phyloP scores from a whole-genome alignment of 768 basidiomycete species.

The Serendipita vermifera region DNA sequence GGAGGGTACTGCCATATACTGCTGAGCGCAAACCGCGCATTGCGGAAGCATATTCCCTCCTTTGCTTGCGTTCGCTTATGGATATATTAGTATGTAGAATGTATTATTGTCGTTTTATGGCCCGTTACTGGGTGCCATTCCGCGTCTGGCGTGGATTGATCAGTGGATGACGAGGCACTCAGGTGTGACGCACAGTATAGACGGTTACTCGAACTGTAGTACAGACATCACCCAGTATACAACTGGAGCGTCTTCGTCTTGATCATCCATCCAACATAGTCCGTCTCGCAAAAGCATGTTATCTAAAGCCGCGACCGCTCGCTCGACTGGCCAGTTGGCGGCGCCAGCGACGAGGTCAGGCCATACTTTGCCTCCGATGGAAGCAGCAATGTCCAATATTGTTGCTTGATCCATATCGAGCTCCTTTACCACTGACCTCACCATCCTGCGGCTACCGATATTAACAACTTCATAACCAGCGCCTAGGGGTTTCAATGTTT shows the following conservation, averaged over 20 bases:
- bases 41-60: too few species aligned
- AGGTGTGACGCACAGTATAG: too few species aligned
- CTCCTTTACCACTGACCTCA: conserved; percentile 80
- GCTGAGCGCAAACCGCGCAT: too few species aligned
- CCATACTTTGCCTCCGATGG: conserved; percentile 57
- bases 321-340: conserved; percentile 65
- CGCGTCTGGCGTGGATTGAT: too few species aligned
- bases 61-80: too few species aligned
- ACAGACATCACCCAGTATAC: conserved; percentile 84
- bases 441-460: conserved; percentile 60
- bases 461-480: conserved; percentile 83
- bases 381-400: conserved; percentile 53
- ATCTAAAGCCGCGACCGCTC: conserved; percentile 65
- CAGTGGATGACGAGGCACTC: too few species aligned
- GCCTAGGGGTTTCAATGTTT: conserved; percentile 74
- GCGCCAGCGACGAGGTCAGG: conserved; percentile 45
- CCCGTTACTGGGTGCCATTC: too few species aligned
- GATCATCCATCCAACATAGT: conserved; percentile 89
- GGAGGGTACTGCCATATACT: too few species aligned
- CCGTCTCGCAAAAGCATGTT: conserved; percentile 88
- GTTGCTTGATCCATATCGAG: conserved; percentile 81
- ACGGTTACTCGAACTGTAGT: conserved; percentile 56
- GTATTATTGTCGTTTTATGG: too few species aligned
- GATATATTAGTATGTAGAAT: too few species aligned
- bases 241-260: conserved; percentile 50